Evolutionary conservation across 2,329 filamentous ascomycete species (phyloP), one percentile per base, ranked within the genome.

Genomic region (Bipolaris bicolor): DNA sequence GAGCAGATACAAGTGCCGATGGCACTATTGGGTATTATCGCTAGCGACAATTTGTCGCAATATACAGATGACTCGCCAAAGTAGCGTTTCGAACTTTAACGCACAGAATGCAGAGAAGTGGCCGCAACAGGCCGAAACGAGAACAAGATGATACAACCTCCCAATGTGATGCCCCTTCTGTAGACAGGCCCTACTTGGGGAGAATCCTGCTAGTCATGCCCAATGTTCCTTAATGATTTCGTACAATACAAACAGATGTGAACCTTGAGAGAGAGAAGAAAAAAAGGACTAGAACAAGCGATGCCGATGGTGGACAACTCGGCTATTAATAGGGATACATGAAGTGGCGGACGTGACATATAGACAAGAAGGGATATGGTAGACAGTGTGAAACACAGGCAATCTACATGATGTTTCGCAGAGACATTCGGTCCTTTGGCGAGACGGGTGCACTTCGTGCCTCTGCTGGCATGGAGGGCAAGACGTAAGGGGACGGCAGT

Each of bases 321-420:
- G 52, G 57, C 61, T 49, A 63, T 63, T 63, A 63, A 62, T 63
- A 65, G 52, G 49, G 49, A 33, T 59, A 52, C 52, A 44, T 60
- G 29, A 37, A 57, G 55, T 60, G 61, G 58, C 63, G 55, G 49
- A 46, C 43, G 41, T 33, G 45, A 40, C 22, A 31, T 62, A 62
- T 60, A 55, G 55, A 62, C 59, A 69, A 60, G 58, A 68, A 61
- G 46, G 65, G 65, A 57, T 63, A 66, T 63, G 58, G 55, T 59
- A 52, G 29, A 54, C 58, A 63, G 49, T 52, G 57, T 65, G 59
- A 66, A 68, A 68, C 64, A 60, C 57, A 51, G 34, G 50, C 62
- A 61, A 63, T 64, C 65, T 68, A 74, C 63, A 74, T 65, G 62
- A 76, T 71, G 64, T 66, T 67, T 55, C 66, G 66, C 31, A 76